phyloP scores from a whole-genome alignment of 441 rosid species.

The Adansonia gregorii region DNA sequence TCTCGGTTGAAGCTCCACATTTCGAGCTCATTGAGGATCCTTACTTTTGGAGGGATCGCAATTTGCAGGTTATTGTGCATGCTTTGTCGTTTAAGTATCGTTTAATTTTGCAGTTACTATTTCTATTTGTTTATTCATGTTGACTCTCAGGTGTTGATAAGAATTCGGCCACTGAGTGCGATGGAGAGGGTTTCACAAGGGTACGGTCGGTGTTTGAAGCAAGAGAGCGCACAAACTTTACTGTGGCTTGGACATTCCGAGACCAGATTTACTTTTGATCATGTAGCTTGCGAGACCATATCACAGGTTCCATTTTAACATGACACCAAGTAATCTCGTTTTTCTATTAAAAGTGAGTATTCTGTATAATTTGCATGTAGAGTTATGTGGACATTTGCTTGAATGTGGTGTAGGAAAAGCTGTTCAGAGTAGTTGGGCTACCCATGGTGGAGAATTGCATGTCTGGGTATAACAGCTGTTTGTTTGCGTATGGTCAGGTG shows the following conservation, averaged over 20 bases:
- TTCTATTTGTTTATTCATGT: slow-evolving; percentile 18
- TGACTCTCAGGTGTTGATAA: slow-evolving; percentile 69
- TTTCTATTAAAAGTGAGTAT: neutral
- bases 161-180: slow-evolving; percentile 72
- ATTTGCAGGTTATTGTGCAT: slow-evolving; percentile 70
- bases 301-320: slow-evolving; percentile 61
- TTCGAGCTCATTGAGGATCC: slow-evolving; percentile 76
- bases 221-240: slow-evolving; percentile 74
- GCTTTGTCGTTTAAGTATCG: neutral
- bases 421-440: slow-evolving; percentile 76
- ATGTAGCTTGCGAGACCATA: slow-evolving; percentile 78
- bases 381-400: slow-evolving; percentile 26
- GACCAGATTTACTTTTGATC: slow-evolving; percentile 92
- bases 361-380: slow-evolving; percentile 12
- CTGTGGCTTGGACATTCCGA: slow-evolving; percentile 90
- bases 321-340: neutral
- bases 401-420: slow-evolving; percentile 59
- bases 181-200: slow-evolving; percentile 76
- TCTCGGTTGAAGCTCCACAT: slow-evolving; percentile 48
- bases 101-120: neutral
- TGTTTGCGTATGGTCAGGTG: slow-evolving; percentile 98
- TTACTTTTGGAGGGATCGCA: slow-evolving; percentile 81
- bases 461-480: slow-evolving; percentile 92
- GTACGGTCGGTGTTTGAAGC: slow-evolving; percentile 68
- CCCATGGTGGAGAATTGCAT: slow-evolving; percentile 98